Base-by-base conservation (phyloP, 768 basidiomycete genomes). In the Boletus bicolor region DNA sequence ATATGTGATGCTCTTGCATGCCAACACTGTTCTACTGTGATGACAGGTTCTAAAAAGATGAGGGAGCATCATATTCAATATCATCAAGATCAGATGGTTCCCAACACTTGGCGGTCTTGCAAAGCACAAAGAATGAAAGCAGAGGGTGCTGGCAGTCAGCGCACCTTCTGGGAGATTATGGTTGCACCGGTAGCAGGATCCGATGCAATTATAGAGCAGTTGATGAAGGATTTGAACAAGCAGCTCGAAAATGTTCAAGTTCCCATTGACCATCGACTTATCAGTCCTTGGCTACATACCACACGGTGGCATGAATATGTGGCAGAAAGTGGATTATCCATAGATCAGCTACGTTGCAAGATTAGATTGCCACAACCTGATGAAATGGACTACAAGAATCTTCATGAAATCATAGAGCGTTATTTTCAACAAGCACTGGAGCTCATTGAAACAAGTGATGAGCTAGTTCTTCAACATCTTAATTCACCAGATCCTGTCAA, bases 401-500 rank as follows among this genome's bases (percentile, higher is more conserved):
- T 51, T 12, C 49, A 21, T 1, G 0, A 0, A 0, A 1, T 43
- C 0, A 1, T 55, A 0, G 15, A 43, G 6, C 0, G 0, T 2
- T 65, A 65, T 35, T 60, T 57, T 35, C 21, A 47, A 28, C 30
- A 46, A 8, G 51, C 56, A 0, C 0, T 57, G 0, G 6, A 2
- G 0, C 37, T 64, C 2, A 32, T 61, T 1, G 30, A 45, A 0
- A 43, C 0, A 2, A 64, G 34, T 0, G 52, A 65, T 2, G 55
- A 64, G 32, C 45, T 62, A 1, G 44, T 64, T 0, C 19, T 65
- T 0, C 42, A 65, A 26, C 12, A 28, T 0, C 38, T 65, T 0
- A 58, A 59, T 7, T 64, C 54, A 0, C 51, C 55, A 5, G 52
- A 62, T 55, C 64, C 56, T 4, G 0, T 9, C 0, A 56, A 51